A percentile compares a stretch with the other conserved stretches of the same genome.
phyloP scores from a whole-genome alignment of 495 filamentous ascomycete species.

The Aspergillus sclerotioniger region DNA sequence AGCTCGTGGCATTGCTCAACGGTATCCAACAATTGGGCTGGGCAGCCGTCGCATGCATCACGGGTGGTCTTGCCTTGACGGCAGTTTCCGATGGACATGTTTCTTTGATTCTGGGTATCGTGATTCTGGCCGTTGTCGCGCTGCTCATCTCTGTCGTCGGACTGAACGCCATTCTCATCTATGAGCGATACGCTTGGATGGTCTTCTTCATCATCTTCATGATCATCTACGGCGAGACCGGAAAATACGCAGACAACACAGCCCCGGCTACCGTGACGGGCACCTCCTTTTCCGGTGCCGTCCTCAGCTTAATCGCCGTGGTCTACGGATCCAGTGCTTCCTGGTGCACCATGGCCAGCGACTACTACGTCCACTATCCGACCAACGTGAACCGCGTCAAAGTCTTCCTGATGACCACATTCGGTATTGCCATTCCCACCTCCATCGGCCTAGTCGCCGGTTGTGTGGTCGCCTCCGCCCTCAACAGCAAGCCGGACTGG shows the following conservation, averaged over 20 bases:
- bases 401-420: constrained; percentile 9
- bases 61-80: constrained; percentile 5
- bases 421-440: constrained; percentile 4
- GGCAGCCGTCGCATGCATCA: constrained; percentile 16
- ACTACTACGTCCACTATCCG: constrained; percentile 10
- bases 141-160: constrained; percentile 7
- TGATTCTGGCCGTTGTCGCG: constrained; percentile 7
- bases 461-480: constrained; percentile 6
- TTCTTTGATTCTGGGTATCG: constrained; percentile 5
- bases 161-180: constrained; percentile 7
- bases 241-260: not conserved
- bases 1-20: constrained; percentile 50
- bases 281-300: not conserved
- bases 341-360: constrained; percentile 8
- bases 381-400: constrained; percentile 7
- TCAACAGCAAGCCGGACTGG: constrained; percentile 5
- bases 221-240: constrained; percentile 8
- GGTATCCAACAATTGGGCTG: constrained; percentile 50
- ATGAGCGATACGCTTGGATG: constrained; percentile 11
- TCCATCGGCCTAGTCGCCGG: constrained; percentile 6
- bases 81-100: constrained; percentile 7
- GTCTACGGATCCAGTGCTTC: constrained; percentile 10
- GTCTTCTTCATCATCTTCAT: constrained; percentile 11
- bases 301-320: constrained; percentile 7
- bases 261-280: not conserved